Base-by-base conservation (phyloP, 2,329 filamentous ascomycete genomes). In the Salinomyces thailandicus region DNA sequence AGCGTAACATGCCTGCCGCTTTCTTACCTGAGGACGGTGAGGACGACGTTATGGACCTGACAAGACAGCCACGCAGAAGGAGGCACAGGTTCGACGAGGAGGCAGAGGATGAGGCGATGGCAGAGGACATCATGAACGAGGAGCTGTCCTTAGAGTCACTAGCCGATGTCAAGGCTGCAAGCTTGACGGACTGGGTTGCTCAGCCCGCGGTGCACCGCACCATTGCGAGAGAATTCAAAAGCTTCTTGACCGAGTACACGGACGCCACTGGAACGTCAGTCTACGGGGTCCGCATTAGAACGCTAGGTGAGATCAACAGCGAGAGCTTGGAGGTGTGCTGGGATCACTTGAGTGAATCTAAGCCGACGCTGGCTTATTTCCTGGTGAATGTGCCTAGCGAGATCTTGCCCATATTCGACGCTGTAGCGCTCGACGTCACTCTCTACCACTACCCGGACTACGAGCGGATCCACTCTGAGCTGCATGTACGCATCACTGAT, bases 361-460 rank as follows among this genome's bases (percentile, higher is more conserved):
- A 95, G 62, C 91, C 91, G 17, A 91, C 91, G 36, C 68, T 98
- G 13, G 91, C 87, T 11, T 96, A 93, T 61, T 98, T 95, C 66
- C 67, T 98, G 18, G 89, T 89, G 48, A 98, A 96, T 55, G 86
- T 89, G 1, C 91, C 91, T 0, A 77, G 83, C n/a, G 89, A 95
- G 61, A 84, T 96, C 56, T 73, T 98, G 43, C 91, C 91, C 59
- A 80, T 98, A 33, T 96, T 98, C 54, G 91, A 98, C 51, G 80
- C 93, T 47, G 89, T 95, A 3, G 89, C 91, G 39, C 89, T 98
- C 76, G 91, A 98, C 45, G 87, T 93, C 24, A 89, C 93, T 4
- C 75, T 96, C 15, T 77, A 96, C 37, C 86, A 96, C 60, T 98
- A 96, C 62, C 89, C 87, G 2, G 87, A 96, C 60, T 98, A 98